These are phyloP conservation scores for Pseudopyrenochaeta lycopersici DNA, from an alignment of 2,329 filamentous ascomycete genomes.

Conservation along the genomic window DNA sequence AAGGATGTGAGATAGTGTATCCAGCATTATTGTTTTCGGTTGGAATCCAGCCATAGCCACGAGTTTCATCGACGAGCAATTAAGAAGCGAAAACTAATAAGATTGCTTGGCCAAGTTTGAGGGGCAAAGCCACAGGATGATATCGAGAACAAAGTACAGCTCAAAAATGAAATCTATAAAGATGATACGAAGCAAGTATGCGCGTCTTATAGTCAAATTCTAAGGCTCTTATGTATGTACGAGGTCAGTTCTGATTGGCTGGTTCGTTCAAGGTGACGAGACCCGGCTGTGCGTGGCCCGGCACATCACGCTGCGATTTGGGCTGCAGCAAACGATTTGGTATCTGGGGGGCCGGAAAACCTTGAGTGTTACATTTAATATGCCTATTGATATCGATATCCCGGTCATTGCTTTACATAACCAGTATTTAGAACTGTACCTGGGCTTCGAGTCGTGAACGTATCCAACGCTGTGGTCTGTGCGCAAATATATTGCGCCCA, in stretches of 20 bases:
- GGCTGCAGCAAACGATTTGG: not conserved
- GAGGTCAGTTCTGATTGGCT: constrained; percentile 9
- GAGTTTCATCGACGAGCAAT: not conserved
- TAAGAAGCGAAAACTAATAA: not conserved
- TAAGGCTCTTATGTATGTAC: not conserved
- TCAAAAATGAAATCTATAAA: not conserved
- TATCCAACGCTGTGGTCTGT: too few relatives aligned
- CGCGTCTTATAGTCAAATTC: constrained; percentile 9
- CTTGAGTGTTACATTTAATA: too few relatives aligned
- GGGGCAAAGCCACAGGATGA: not conserved
- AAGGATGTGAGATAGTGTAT: constrained; percentile 8
- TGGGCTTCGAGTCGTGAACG: too few relatives aligned
- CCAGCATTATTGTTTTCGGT: constrained; percentile 3
- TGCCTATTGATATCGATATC: too few relatives aligned
- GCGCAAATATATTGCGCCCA: too few relatives aligned
- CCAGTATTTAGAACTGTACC: too few relatives aligned
- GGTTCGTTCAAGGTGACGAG: constrained; percentile 12
- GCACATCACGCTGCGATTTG: not conserved
- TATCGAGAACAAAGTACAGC: not conserved
- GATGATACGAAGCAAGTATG: not conserved
- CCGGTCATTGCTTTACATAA: too few relatives aligned
- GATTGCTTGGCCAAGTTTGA: not conserved
- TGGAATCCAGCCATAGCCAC: not conserved
- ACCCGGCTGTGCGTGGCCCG: not conserved
- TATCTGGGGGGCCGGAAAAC: not conserved